Percentiles rank a stretch among this genome's conserved stretches.
phyloP scores from a whole-genome alignment of 495 filamentous ascomycete genomes.

The Beverwykella pulmonaria region DNA sequence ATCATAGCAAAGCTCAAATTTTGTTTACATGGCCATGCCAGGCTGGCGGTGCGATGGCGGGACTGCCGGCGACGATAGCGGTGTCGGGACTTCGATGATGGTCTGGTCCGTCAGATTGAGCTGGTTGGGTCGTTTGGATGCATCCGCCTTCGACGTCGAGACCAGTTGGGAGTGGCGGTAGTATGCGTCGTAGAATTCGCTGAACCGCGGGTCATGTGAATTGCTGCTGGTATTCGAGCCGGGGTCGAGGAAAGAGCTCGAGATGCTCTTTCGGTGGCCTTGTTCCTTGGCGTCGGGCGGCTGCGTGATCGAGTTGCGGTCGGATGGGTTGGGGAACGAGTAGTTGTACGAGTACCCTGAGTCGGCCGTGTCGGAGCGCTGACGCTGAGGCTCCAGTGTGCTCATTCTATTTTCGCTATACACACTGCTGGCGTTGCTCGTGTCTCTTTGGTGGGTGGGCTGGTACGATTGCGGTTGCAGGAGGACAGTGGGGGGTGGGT shows the following conservation, averaged over 20 bases:
- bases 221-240: slow-evolving; percentile 5
- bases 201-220: slow-evolving; percentile 27
- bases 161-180: slow-evolving; percentile 34
- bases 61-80: slow-evolving; percentile 22
- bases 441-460: slow-evolving; percentile 28
- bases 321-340: slow-evolving; percentile 17
- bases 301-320: slow-evolving; percentile 19
- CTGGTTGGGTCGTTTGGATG: slow-evolving; percentile 13
- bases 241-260: slow-evolving; percentile 16
- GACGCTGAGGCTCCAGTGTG: neutral
- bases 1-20: neutral
- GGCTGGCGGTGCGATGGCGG: neutral
- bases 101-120: slow-evolving; percentile 21
- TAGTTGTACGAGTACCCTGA: slow-evolving; percentile 27
- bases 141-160: slow-evolving; percentile 3
- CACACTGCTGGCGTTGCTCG: slow-evolving; percentile 34
- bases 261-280: slow-evolving; percentile 3
- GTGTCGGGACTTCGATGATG: slow-evolving; percentile 34
- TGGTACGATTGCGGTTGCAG: slow-evolving; percentile 29
- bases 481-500: slow-evolving; percentile 7
- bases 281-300: neutral
- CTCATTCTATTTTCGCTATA: slow-evolving; percentile 27
- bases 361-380: slow-evolving; percentile 8
- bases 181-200: slow-evolving; percentile 40
- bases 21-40: slow-evolving; percentile 13